These are phyloP conservation scores for Seiridium unicorne DNA, from an alignment of 2,329 filamentous ascomycete genomes.

Conservation along the genomic window DNA sequence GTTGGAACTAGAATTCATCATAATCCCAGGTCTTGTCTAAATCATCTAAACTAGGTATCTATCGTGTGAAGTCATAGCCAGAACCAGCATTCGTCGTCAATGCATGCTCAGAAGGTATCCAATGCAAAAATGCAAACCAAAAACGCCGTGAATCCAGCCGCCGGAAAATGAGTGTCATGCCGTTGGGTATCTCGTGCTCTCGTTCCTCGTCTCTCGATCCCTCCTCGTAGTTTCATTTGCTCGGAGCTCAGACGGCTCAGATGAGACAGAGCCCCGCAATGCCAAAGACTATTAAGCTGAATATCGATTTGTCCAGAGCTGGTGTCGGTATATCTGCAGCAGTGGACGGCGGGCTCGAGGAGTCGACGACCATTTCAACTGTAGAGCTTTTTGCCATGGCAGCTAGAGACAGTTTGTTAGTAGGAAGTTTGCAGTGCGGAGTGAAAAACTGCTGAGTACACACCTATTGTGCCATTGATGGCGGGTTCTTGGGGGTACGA, in stretches of 20 bases:
- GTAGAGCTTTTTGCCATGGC: conserved; percentile 3
- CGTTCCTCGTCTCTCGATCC: not conserved
- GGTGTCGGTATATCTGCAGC: conserved; percentile 10
- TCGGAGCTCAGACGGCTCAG: not conserved
- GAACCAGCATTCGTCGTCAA: not conserved
- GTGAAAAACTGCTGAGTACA: not conserved
- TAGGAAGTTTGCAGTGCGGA: not conserved
- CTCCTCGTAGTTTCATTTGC: not conserved
- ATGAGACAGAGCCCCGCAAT: conserved; percentile 13
- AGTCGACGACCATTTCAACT: not conserved
- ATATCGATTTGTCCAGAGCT: conserved; percentile 13
- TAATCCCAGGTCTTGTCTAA: not conserved
- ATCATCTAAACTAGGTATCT: conserved; percentile 4
- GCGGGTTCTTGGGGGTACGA: conserved; percentile 1
- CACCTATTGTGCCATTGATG: conserved; percentile 9
- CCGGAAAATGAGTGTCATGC: conserved; percentile 3
- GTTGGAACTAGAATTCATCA: too few species aligned
- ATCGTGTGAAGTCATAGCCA: not conserved
- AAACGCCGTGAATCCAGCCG: conserved; percentile 6
- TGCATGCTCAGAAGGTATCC: conserved; percentile 6
- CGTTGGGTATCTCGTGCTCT: conserved; percentile 11
- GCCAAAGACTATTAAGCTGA: conserved; percentile 14
- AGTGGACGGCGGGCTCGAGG: conserved; percentile 5
- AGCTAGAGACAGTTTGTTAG: not conserved
- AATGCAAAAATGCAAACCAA: not conserved